phyloP scores from a whole-genome alignment of 2,329 filamentous ascomycete genomes.

The Alternaria rosae region DNA sequence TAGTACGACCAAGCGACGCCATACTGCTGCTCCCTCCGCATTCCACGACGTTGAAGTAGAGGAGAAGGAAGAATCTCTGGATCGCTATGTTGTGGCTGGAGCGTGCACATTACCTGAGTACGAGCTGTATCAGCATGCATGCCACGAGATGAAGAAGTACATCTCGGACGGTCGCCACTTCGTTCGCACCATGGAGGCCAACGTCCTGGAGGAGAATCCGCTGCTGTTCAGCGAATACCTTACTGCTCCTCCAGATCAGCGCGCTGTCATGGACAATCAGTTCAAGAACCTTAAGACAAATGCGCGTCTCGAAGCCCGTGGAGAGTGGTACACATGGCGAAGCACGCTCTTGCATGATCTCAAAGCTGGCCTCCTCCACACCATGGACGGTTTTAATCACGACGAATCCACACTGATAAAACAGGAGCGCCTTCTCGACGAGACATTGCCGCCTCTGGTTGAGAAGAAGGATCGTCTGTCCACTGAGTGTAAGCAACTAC shows the following conservation, averaged over 20 bases:
- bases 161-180: conserved; percentile 91
- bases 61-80: conserved; percentile 65
- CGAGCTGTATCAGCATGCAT: conserved; percentile 93
- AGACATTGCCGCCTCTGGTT: conserved; percentile 70
- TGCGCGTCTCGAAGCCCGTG: conserved; percentile 87
- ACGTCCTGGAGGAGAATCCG: conserved; percentile 89
- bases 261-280: conserved; percentile 89
- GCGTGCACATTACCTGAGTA: conserved; percentile 92
- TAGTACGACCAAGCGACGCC: conserved; percentile 91
- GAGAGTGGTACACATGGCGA: conserved; percentile 98
- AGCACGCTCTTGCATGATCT: conserved; percentile 86
- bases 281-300: conserved; percentile 98
- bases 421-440: conserved; percentile 73
- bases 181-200: conserved; percentile 87
- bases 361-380: conserved; percentile 79
- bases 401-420: conserved; percentile 73
- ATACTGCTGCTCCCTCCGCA: conserved; percentile 67
- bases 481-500: conserved; percentile 70
- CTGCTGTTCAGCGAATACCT: conserved; percentile 92
- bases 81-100: conserved; percentile 84
- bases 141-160: conserved; percentile 94
- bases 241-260: conserved; percentile 81
- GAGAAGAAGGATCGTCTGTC: conserved; percentile 68
- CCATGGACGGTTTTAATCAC: conserved; percentile 75
- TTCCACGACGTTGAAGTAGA: conserved; percentile 49